These are phyloP conservation scores for Kokia cookei DNA, from an alignment of 441 rosid genomes.

Conservation along the genomic window DNA sequence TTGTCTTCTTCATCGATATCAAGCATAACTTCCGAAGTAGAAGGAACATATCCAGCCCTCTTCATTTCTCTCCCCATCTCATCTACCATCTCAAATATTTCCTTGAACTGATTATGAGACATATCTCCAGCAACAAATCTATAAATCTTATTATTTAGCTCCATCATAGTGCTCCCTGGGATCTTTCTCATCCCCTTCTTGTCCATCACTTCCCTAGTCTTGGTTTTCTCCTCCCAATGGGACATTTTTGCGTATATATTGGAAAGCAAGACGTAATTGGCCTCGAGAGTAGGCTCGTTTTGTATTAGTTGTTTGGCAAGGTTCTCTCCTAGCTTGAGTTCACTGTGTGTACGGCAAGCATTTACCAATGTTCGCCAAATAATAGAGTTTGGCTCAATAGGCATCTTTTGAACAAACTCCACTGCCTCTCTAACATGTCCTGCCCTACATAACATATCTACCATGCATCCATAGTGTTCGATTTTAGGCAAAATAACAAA, in stretches of 20 bases:
- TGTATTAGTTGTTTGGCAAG: slow-evolving; percentile 35
- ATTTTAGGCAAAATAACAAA: slow-evolving; percentile 32
- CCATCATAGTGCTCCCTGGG: slow-evolving; percentile 51
- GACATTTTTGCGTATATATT: slow-evolving; percentile 49
- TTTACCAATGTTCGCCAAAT: slow-evolving; percentile 41
- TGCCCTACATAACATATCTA: slow-evolving; percentile 48
- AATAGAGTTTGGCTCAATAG: slow-evolving; percentile 34
- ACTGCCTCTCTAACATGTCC: slow-evolving; percentile 38
- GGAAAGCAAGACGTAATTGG: slow-evolving; percentile 48
- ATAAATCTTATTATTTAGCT: slow-evolving; percentile 37
- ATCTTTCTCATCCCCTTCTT: slow-evolving; percentile 40
- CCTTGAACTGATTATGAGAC: slow-evolving; percentile 30
- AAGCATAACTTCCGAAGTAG: slow-evolving; percentile 38
- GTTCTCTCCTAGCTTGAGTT: slow-evolving; percentile 45
- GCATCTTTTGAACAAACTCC: slow-evolving; percentile 43
- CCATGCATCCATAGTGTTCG: slow-evolving; percentile 53
- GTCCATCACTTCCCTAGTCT: slow-evolving; percentile 47
- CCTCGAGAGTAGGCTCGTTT: slow-evolving; percentile 39
- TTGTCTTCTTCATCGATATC: slow-evolving; percentile 53
- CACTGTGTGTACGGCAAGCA: slow-evolving; percentile 38
- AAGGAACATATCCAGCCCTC: slow-evolving; percentile 42
- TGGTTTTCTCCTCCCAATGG: slow-evolving; percentile 54
- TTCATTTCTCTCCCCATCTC: slow-evolving; percentile 46
- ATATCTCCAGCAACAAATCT: slow-evolving; percentile 50
- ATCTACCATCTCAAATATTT: slow-evolving; percentile 48